Conservation (phyloP, 129 eudicot species). For the Chrysanthemum makinoi region DNA sequence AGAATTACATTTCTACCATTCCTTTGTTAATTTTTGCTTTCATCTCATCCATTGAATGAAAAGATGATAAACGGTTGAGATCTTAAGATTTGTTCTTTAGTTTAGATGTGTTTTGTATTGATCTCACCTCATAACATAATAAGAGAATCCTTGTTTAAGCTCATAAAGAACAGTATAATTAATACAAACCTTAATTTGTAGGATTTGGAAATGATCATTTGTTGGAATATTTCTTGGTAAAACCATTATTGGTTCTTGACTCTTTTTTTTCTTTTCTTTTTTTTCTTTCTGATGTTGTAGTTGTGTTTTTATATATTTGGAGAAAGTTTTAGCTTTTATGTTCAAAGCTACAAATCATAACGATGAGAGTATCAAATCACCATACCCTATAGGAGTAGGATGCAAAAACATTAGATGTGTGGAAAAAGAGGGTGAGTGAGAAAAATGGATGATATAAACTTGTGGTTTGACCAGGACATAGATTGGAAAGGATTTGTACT, state of each 20-base stretch:
- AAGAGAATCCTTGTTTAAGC: not conserved
- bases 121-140: too few species aligned
- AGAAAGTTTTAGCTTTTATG: not conserved
- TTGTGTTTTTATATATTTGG: slow-evolving; percentile 8
- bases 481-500: too few species aligned
- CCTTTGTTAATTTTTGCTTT: too few species aligned
- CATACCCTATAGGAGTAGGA: not conserved
- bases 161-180: not conserved
- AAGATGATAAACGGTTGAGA: too few species aligned
- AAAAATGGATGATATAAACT: slow-evolving; percentile 13
- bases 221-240: slow-evolving; percentile 30
- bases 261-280: too few species aligned
- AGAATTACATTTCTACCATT: too few species aligned
- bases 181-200: slow-evolving; percentile 37
- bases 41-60: too few species aligned
- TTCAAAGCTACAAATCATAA: not conserved
- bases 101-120: too few species aligned
- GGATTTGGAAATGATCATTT: slow-evolving; percentile 31
- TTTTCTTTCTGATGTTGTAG: not conserved
- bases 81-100: too few species aligned
- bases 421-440: slow-evolving; percentile 1
- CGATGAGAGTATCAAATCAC: not conserved
- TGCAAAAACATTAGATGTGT: slow-evolving; percentile 15
- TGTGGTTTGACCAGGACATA: slow-evolving; percentile 24
- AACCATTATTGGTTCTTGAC: not conserved